Percentiles rank a stretch among this genome's conserved stretches.
Conservation (phyloP, 257 asterid species). For the Nemophila menziesii region DNA sequence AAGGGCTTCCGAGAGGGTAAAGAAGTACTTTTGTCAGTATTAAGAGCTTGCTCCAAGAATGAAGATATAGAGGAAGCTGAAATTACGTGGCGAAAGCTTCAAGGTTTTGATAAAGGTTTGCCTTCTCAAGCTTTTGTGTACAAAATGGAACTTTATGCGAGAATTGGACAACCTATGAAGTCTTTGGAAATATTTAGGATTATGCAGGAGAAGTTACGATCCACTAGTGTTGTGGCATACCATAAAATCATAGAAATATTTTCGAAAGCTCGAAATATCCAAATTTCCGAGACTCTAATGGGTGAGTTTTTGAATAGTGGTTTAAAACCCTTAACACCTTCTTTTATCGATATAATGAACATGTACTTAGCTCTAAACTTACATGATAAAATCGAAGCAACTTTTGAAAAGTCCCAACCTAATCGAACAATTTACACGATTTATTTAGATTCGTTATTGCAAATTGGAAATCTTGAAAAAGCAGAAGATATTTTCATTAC, state of each 20-base stretch:
- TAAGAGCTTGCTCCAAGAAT: conserved; percentile 74
- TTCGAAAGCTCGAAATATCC: conserved; percentile 44
- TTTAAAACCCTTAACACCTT: conserved; percentile 48
- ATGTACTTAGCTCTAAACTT: conserved; percentile 36
- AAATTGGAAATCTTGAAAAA: conserved; percentile 33
- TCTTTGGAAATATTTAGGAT: conserved; percentile 48
- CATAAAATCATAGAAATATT: conserved; percentile 62
- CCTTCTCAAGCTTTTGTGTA: conserved; percentile 58
- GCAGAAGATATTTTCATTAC: conserved; percentile 65
- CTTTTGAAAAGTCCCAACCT: conserved; percentile 57
- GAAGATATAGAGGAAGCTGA: conserved; percentile 68
- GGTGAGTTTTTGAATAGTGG: conserved; percentile 57
- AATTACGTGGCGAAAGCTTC: conserved; percentile 50
- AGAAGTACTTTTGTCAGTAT: conserved; percentile 58
- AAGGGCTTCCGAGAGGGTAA: conserved; percentile 44
- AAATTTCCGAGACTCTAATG: conserved; percentile 61
- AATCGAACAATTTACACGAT: conserved; percentile 37
- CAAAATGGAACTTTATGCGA: conserved; percentile 67
- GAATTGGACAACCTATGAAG: conserved; percentile 44
- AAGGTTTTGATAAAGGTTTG: conserved; percentile 27
- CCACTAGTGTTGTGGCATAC: conserved; percentile 36
- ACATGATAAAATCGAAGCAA: conserved; percentile 50
- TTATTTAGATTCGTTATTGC: conserved; percentile 65
- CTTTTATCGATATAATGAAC: conserved; percentile 55
- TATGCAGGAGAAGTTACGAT: conserved; percentile 37